Base-by-base conservation (phyloP, 352 stramenopile genomes). In the Aphanomyces stellatus region DNA sequence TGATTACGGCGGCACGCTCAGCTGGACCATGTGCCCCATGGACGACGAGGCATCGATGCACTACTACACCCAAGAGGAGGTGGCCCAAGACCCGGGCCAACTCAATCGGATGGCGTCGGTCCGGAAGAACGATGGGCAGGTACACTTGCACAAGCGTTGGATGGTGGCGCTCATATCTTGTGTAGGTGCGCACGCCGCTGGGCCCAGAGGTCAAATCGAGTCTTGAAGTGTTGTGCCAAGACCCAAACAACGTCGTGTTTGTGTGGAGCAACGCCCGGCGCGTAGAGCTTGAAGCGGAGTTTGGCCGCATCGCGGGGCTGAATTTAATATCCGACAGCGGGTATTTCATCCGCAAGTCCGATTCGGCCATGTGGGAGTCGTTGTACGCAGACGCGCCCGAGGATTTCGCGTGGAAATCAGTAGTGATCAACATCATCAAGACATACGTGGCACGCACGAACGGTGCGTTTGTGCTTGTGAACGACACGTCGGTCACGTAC, bases 1-100 rank as follows among this genome's bases (percentile, higher is more conserved):
- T 37, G 97, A 99, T 73, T 99, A 99, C 64, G 96, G 96, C 42
- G 97, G 97, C 41, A 99, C 97, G 15, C 88, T 99, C 41, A 90
- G 80, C 65, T 83, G 77, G 53, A 89, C 83, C 30, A 74, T 78
- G 11, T 81, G 76, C 33, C 75, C 89, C 22, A 71, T 90, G 56
- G 80, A 88, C 48, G 79, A 88, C 66, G 80, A 88, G 8, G 73
- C 70, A 3, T 70, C 73, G 1, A 65, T 73, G 35, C 65, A 69
- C 22, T 69, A 69, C 22, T 76, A 69, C 34, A 53, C 46, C 8
- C 7, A 30, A 8, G 49, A 30, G 19, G 49, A n/a, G 25, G 25
- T 33, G 25, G 30, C 22, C 2, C 25, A 22, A n/a, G 49, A 33
- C 7, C 17, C 25, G 22, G n/a, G n/a, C n/a, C n/a, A n/a, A n/a